phyloP scores from a whole-genome alignment of 768 basidiomycete genomes.

The Heimioporus sp. region DNA sequence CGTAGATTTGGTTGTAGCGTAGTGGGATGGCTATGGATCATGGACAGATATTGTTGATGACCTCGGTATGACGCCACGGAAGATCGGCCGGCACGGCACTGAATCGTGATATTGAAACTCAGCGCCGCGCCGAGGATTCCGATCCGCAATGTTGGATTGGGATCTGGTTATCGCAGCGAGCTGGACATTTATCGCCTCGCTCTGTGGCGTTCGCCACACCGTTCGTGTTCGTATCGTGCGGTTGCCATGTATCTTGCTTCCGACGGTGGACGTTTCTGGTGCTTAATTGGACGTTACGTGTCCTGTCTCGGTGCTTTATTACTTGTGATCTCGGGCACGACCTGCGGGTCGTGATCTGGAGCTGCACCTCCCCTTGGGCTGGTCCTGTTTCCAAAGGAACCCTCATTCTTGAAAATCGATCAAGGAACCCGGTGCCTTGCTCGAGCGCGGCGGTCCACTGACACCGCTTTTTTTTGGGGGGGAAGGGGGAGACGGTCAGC shows the following conservation, averaged over 20 bases:
- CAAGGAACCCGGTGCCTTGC: conserved; percentile 28
- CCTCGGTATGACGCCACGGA: neutral
- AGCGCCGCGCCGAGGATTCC: conserved; percentile 20
- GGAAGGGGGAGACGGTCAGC: conserved; percentile 12
- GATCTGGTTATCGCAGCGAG: too few relatives aligned
- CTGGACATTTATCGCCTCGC: neutral
- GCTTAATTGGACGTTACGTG: conserved; percentile 21
- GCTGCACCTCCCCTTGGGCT: conserved; percentile 11
- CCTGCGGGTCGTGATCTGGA: conserved; percentile 25
- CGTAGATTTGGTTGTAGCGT: too few relatives aligned
- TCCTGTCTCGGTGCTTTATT: conserved; percentile 14
- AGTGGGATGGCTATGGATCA: too few relatives aligned
- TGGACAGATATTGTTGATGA: too few relatives aligned
- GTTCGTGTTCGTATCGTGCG: conserved; percentile 7
- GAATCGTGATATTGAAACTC: conserved; percentile 21
- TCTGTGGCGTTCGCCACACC: conserved; percentile 26
- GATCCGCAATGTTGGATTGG: neutral
- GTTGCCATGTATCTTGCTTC: conserved; percentile 22
- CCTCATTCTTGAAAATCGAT: conserved; percentile 24
- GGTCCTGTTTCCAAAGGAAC: conserved; percentile 27
- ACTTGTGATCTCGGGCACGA: conserved; percentile 14
- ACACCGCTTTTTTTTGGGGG: conserved; percentile 10
- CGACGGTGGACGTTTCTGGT: conserved; percentile 17
- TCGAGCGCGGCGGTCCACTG: conserved; percentile 14
- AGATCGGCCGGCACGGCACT: conserved; percentile 5